Evolutionary conservation across 2,329 filamentous ascomycete genomes (phyloP), one percentile per base, ranked within the genome.

Genomic region (Dactylellina parvicollis): DNA sequence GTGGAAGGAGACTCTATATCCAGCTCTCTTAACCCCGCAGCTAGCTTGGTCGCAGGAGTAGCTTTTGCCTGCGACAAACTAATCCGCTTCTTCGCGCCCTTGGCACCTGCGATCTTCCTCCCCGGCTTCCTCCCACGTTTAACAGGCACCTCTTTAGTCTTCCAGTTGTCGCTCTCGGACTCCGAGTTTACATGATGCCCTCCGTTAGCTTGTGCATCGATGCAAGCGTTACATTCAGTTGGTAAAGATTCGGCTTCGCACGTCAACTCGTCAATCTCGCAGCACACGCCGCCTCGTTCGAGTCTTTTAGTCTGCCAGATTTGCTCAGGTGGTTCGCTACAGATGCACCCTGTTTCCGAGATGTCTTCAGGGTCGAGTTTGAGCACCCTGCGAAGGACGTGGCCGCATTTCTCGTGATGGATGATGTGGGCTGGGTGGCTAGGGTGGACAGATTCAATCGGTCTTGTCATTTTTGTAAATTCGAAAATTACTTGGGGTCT

Each of bases 241-340:
- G 60, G 28, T 16, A 73, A 24, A 12, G 69, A 73, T 22, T 34
- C 44, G 18, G 54, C 32, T 61, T 73, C 60, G 28, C 66, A 73
- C n/a, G 60, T 66, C 38, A 73, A 26, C 30, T 73, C 69, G 26
- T 73, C 69, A n/a, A 73, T 66, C 28, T 65, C 60, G 34, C 69
- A 73, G 20, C 46, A 32, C 3, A 66, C 36, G 10, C 52, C 69
- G 9, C 60, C 69, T 40, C 69, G 44, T 36, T 66, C 54, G 22
- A 73, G 32, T 26, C 69, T 36, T 16, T 44, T 46, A 2, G 69
- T 64, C 18, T 47, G 47, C 46, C 61, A 64, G n/a, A 66, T 61
- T 38, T 30, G 42, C 34, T 73, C 54, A 2, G 69, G 69, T 12
- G 69, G 60, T 28, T 56, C 32, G 28, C 54, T 38, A 24, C 69